A percentile compares a stretch with the other conserved stretches of the same genome.
phyloP scores from a whole-genome alignment of 257 asterid genomes.

The Solanum virginianum region DNA sequence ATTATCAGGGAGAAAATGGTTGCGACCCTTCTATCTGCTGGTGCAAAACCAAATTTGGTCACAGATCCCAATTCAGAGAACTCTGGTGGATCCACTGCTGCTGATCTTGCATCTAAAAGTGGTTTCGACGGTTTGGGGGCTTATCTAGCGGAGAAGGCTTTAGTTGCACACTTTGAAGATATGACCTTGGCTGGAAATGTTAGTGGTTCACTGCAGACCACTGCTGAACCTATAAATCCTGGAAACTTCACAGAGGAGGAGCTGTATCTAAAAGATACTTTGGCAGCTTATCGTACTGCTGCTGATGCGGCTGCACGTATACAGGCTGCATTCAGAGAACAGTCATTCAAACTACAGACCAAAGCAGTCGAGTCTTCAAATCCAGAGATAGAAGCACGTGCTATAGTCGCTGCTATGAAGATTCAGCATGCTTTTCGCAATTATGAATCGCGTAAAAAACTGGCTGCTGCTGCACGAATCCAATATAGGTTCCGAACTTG shows the following conservation, averaged over 20 bases:
- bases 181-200: slow-evolving; percentile 94
- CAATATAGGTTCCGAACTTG: slow-evolving; percentile 77
- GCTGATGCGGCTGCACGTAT: slow-evolving; percentile 99
- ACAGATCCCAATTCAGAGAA: slow-evolving; percentile 74
- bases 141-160: slow-evolving; percentile 89
- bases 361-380: slow-evolving; percentile 34
- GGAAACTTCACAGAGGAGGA: slow-evolving; percentile 66
- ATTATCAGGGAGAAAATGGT: slow-evolving; percentile 85
- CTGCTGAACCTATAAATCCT: slow-evolving; percentile 20
- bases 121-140: slow-evolving; percentile 91
- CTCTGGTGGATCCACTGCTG: slow-evolving; percentile 77
- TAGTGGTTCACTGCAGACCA: slow-evolving; percentile 67
- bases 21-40: slow-evolving; percentile 80
- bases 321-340: slow-evolving; percentile 90
- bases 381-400: slow-evolving; percentile 80
- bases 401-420: slow-evolving; percentile 90
- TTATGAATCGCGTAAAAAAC: slow-evolving; percentile 50
- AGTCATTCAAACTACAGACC: slow-evolving; percentile 38
- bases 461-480: slow-evolving; percentile 81
- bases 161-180: slow-evolving; percentile 74
- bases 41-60: slow-evolving; percentile 86
- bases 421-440: slow-evolving; percentile 95
- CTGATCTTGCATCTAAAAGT: slow-evolving; percentile 81
- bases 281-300: slow-evolving; percentile 89
- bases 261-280: slow-evolving; percentile 58